Evolutionary conservation across 2,329 filamentous ascomycete genomes (phyloP).

Genomic region (Ophiocordyceps sinensis): DNA sequence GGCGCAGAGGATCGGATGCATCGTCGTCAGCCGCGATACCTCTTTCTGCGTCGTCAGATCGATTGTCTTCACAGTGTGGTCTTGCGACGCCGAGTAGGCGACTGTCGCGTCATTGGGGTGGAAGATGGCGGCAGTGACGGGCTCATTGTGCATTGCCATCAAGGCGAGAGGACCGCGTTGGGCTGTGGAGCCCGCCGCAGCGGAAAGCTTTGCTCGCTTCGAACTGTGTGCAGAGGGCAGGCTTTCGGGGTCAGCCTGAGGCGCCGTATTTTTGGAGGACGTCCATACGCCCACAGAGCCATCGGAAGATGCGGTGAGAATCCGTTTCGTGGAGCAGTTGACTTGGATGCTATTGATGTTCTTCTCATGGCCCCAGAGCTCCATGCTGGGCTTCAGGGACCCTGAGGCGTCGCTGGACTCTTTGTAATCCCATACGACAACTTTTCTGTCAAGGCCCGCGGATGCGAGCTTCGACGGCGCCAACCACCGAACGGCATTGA

Average conservation of each 20-base stretch:
- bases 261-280: constrained; percentile 60
- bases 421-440: constrained; percentile 80
- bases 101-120: constrained; percentile 74
- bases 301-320: constrained; percentile 78
- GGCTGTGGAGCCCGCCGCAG: constrained; percentile 27
- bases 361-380: constrained; percentile 71
- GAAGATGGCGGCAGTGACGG: constrained; percentile 71
- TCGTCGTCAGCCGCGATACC: constrained; percentile 71
- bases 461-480: constrained; percentile 68
- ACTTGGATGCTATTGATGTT: constrained; percentile 62
- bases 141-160: constrained; percentile 55
- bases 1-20: constrained; percentile 70
- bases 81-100: constrained; percentile 80
- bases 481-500: constrained; percentile 76
- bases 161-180: constrained; percentile 70
- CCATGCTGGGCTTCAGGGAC: constrained; percentile 56
- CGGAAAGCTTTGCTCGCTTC: constrained; percentile 61
- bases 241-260: constrained; percentile 54
- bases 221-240: constrained; percentile 52
- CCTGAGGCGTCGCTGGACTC: constrained; percentile 48
- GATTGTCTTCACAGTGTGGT: constrained; percentile 82
- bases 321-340: constrained; percentile 56
- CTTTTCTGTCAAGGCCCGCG: constrained; percentile 67
- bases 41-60: constrained; percentile 70
- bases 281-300: constrained; percentile 82